Evolutionary conservation across 805 yeast species (phyloP), one percentile per base, ranked within the genome.

Genomic region (Cyberlindnera bimundalis): DNA sequence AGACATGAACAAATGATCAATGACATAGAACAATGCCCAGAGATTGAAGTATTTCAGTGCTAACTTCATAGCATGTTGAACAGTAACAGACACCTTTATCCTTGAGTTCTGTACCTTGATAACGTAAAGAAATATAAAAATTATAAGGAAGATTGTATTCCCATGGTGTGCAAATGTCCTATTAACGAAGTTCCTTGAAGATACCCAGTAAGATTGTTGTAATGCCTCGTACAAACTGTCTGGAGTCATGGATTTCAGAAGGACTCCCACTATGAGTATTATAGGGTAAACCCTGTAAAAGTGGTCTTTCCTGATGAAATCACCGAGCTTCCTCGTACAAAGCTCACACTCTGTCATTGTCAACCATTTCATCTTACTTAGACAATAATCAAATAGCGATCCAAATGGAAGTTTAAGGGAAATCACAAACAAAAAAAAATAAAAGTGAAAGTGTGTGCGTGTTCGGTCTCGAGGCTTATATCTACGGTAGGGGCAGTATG

Each of bases 161-260:
- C 51, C 51, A 4, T 30, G n/a, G 15, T 47, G 41, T 10, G 48
- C 51, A 37, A 47, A 43, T 4, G 37, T 25, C 30, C 24, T 26
- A 40, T 47, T 47, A 17, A 47, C 12, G 24, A 39, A 7, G 23
- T 43, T 47, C 8, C 30, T 19, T 2, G 48, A 43, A 1, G 51
- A 47, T 26, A 47, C 45, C 48, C 47, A 47, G 19, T 47, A 47
- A 6, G 33, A 15, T n/a, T 12, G 8, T 31, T 30, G n/a, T 9
- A 33, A 40, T 2, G 16, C 2, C 4, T 9, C 36, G n/a, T 35
- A 31, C 11, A 23, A 7, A 1, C 24, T n/a, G 3, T 14, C n/a
- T 3, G 47, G 37, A 2, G 30, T 7, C 5, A 35, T 18, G 10
- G 12, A 13, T 26, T 17, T 24, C 1, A 34, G 3, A 8, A 33